A percentile compares a stretch with the other conserved stretches of the same genome.
phyloP scores from a whole-genome alignment of 176 grass and related monocot species.

The Guadua angustifolia region DNA sequence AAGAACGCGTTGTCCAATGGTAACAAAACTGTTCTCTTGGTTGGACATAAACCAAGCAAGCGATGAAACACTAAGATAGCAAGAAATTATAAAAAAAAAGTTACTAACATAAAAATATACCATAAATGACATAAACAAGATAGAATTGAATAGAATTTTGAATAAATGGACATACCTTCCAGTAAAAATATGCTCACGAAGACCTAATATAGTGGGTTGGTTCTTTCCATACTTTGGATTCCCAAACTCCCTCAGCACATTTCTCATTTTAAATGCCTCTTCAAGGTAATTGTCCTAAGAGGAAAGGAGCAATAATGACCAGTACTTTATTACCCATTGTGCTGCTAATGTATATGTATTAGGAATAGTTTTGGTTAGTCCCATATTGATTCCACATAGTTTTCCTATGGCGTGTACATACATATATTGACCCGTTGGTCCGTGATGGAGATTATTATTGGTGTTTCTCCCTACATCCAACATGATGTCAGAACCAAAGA shows the following conservation, averaged over 20 bases:
- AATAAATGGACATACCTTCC: constrained; percentile 67
- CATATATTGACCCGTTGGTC: background rate
- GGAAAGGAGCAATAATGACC: constrained; percentile 31
- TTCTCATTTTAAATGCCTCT: constrained; percentile 98
- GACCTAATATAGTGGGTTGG: constrained; percentile 86
- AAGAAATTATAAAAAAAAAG: constrained; percentile 28
- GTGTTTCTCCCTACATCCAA: background rate
- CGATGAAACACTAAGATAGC: constrained; percentile 85
- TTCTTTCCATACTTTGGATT: constrained; percentile 44
- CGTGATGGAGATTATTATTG: background rate
- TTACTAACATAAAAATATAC: constrained; percentile 16
- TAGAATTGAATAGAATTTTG: constrained; percentile 18
- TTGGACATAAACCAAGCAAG: constrained; percentile 99
- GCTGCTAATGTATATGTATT: background rate
- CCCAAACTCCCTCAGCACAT: constrained; percentile 85
- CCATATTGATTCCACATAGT: background rate
- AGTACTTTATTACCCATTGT: constrained; percentile 14
- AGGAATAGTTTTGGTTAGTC: constrained; percentile 5
- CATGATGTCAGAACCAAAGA: background rate
- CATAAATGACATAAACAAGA: background rate
- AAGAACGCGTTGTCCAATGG: constrained; percentile 89
- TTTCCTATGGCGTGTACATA: background rate
- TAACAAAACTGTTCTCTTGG: constrained; percentile 99
- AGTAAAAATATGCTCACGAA: constrained; percentile 97
- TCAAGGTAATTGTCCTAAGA: constrained; percentile 96